Evolutionary conservation across 192 early-diverging fungal genomes (phyloP), one percentile per base, ranked within the genome.

Genomic region (Coemansia interrupta): DNA sequence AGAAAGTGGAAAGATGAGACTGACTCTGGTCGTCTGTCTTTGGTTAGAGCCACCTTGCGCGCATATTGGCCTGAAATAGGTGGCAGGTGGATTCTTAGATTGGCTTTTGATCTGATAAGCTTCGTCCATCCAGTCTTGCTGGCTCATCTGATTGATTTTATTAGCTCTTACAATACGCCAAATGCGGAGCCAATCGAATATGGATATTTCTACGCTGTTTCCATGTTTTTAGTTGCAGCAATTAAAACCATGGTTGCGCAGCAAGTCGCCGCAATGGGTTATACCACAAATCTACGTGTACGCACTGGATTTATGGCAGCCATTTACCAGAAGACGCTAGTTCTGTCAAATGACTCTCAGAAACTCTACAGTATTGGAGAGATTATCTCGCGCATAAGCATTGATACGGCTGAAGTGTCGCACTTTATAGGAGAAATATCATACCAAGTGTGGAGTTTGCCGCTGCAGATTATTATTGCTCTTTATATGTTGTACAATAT

Each of bases 181-280:
- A 55, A 63, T 4, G 86, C 82, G 8, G 76, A 86, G 47, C 90
- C 90, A 4, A 60, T 89, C 4, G 86, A 89, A 18, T 69, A 87
- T 36, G 94, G 96, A 23, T 84, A 90, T 59, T 70, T 84, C 22
- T 93, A 95, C 57, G 91, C 96, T 19, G 24, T 82, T 11, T 56
- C 86, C 23, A 98, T 98, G 92, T 86, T 96, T 55, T 12, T 82
- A 6, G 85, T 86, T 38, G 90, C 92, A 58, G 49, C 91, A 6
- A 63, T 82, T 3, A 92, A 96, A 68, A 92, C 93, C 0, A 69
- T 89, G 36, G 77, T 93, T 7, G 81, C 92, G 48, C 92, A 94
- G 68, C 92, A 93, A 61, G 93, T 95, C 78, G 95, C 94, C 70
- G 86, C 91, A 56, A 80, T 88, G 48, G 91, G 89, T 60, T 84